Base-by-base conservation (phyloP, 208 protist species). In the Strigomonas oncopelti region DNA sequence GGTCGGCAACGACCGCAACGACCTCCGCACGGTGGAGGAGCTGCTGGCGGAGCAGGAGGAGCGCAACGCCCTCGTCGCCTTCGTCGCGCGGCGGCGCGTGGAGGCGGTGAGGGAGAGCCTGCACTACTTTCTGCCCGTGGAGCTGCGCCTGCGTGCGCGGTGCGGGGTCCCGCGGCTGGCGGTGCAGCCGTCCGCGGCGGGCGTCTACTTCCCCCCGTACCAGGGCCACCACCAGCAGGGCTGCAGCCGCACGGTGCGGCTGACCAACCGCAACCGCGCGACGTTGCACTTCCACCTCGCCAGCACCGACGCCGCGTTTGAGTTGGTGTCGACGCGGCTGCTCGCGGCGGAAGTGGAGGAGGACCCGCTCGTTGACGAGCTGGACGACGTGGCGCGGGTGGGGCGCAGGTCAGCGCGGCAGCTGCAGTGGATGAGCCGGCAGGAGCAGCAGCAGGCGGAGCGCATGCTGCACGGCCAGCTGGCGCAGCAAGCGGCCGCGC, bases 261-360 rank as follows among this genome's bases (percentile, higher is more conserved):
- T 96, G 16, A 94, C 80, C 11, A 96, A 96, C 63, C 68, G 56
- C 67, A 90, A 86, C 70, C 89, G 86, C 66, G 85, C 91, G 0
- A 22, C 80, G 25, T 71, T 96, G 67, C 76, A 78, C 64, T 91
- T 96, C 64, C 55, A 78, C 0, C 74, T 95, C 8, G 67, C 78
- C 0, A 36, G 48, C 31, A 18, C 66, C 13, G n/a, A 65, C 29
- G 51, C 79, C 22, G 38, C 63, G 9, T 56, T 45, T 0, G 69
- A 77, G 7, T 48, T 67, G 0, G 60, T 45, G 38, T 64, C 36
- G 24, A 64, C 60, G 36, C 60, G 60, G 24, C 69, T 86, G 24
- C 67, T 84, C 28, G 73, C 72, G 16, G 54, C 48, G n/a, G 66
- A 79, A 18, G 71, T 70, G n/a, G 80, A 85, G 29, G 60, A 75